Percentiles rank a stretch among this genome's conserved stretches.
phyloP scores from a whole-genome alignment of 2,329 filamentous ascomycete genomes.

The Phyllosticta citrichinensis region DNA sequence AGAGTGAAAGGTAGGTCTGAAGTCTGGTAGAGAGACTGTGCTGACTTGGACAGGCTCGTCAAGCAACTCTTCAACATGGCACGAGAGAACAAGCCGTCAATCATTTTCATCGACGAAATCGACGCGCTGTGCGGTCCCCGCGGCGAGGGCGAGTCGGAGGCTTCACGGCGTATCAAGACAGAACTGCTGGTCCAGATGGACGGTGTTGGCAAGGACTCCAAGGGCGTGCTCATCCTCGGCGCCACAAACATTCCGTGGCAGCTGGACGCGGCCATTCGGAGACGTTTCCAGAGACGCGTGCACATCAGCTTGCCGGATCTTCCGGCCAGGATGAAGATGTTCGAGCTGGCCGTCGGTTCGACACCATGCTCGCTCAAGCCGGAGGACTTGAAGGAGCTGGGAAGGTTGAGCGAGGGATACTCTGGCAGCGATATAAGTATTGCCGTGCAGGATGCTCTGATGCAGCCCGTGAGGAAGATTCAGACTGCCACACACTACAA shows the following conservation, averaged over 20 bases:
- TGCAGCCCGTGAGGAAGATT: constrained; percentile 96
- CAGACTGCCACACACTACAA: constrained; percentile 98
- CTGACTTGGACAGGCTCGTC: constrained; percentile 55
- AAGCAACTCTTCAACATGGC: constrained; percentile 98
- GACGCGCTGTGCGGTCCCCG: constrained; percentile 92
- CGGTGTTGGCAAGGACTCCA: constrained; percentile 90
- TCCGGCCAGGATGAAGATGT: constrained; percentile 85
- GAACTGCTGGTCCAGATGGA: constrained; percentile 99
- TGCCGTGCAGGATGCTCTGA: constrained; percentile 88
- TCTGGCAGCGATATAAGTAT: constrained; percentile 94
- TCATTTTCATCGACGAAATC: constrained; percentile 98
- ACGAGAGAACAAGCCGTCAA: constrained; percentile 92
- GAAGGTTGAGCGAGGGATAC: constrained; percentile 79
- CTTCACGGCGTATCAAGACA: constrained; percentile 94
- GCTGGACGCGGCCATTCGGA: constrained; percentile 86
- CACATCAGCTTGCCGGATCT: constrained; percentile 89
- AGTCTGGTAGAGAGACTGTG: background rate
- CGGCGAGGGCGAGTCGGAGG: constrained; percentile 92
- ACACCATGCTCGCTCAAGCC: constrained; percentile 77
- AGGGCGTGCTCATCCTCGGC: constrained; percentile 85
- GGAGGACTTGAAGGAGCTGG: constrained; percentile 71
- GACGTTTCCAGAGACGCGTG: constrained; percentile 90
- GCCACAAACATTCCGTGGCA: constrained; percentile 99
- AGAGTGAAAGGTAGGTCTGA: constrained; percentile 78
- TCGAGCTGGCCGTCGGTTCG: constrained; percentile 85